Base-by-base conservation (phyloP, 192 early-diverging fungal species). In the Linnemannia exigua region DNA sequence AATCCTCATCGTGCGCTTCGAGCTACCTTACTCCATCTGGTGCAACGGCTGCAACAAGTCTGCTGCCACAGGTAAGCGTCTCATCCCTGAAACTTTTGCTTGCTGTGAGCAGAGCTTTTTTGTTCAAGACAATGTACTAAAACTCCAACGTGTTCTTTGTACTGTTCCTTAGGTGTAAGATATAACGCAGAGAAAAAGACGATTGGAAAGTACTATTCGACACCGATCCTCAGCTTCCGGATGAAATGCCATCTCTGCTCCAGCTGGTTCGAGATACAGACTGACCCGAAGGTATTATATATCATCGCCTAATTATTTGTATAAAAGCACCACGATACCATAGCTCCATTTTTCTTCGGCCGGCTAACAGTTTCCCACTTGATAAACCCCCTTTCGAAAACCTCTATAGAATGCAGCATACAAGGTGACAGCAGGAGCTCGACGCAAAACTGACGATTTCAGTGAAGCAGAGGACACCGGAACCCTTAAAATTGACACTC, bases 131-230 rank as follows among this genome's bases (percentile, higher is more conserved):
- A 46, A 22, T 5, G 5, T 16, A 54, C 22, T 22, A 14, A 46
- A 22, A 20, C 14, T 72, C 17, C 28, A 8, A 31, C 19, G 54
- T 74, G 41, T 11, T 37, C 41, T 67, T 20, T 75, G 37, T 19
- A 51, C 44, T 12, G 14, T 48, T 28, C 52, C 7, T 25, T 70
- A 93, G 95, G 97, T n/a, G 93, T 96, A 25, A 92, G 98, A 48
- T 98, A 96, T 80, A 99, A 99, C 91, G 97, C 98, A 5, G 96
- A 99, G 82, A 99, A 99, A 90, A 97, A 96, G 84, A 95, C 96
- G 77, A 89, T 96, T 37, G 97, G 96, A 17, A 96, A 91, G 38
- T 99, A 98, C 81, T 94, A 93, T 81, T 91, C 93, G 28, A 97
- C 96, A 19, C 92, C 97, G 3, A 97, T 98, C 41, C 95, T 89